Percentiles rank a stretch among this genome's conserved stretches.
phyloP scores from a whole-genome alignment of 345 rosid genomes.

The Cardamine chenopodiifolia region DNA sequence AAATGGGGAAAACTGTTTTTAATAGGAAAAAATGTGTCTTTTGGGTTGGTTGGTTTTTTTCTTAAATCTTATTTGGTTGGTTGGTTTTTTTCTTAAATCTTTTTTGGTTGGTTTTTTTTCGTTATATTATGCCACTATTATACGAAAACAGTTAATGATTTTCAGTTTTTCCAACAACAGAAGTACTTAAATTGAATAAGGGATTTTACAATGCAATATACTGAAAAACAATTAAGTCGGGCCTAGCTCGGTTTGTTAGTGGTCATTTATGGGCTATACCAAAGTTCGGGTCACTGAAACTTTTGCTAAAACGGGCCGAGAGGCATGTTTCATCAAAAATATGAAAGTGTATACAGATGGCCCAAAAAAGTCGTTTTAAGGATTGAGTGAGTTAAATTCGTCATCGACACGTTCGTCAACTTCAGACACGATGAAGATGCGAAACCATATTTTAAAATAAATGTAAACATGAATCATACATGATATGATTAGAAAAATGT shows the following conservation, averaged over 20 bases:
- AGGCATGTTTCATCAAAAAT: not conserved
- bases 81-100: too few relatives aligned
- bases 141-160: not conserved
- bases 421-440: not conserved
- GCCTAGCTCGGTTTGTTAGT: conserved; percentile 18
- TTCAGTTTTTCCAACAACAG: not conserved
- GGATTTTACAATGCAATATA: not conserved
- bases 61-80: too few relatives aligned
- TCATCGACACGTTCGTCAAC: conserved; percentile 1
- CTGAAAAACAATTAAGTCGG: not conserved
- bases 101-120: not conserved
- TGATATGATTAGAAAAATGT: conserved; percentile 25
- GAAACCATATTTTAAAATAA: not conserved
- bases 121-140: not conserved
- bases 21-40: not conserved
- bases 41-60: too few relatives aligned
- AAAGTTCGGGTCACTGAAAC: not conserved
- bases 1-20: not conserved
- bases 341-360: not conserved
- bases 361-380: not conserved
- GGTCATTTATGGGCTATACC: conserved; percentile 4
- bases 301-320: conserved; percentile 3
- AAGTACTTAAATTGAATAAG: not conserved
- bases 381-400: not conserved
- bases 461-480: not conserved